Evolutionary conservation across 768 basidiomycete genomes (phyloP).

Genomic region (Paxillus rubicundulus): DNA sequence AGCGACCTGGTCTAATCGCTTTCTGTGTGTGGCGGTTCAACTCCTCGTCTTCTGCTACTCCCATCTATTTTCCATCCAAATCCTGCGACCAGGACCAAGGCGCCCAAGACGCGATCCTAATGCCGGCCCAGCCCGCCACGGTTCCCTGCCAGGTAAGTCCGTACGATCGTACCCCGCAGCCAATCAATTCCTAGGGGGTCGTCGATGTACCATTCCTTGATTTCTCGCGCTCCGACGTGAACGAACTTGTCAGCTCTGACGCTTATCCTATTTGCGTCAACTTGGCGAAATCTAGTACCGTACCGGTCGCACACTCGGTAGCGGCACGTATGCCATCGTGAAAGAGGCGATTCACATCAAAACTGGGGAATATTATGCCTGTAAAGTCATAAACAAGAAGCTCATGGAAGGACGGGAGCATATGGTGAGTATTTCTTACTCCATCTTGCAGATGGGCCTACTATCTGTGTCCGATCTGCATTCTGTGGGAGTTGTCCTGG

Average conservation of each 20-base stretch:
- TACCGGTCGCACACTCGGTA: slow-evolving; percentile 84
- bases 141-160: slow-evolving; percentile 47
- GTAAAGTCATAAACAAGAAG: slow-evolving; percentile 99
- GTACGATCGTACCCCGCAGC: not conserved
- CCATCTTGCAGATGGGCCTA: slow-evolving; percentile 7
- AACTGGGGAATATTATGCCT: slow-evolving; percentile 92
- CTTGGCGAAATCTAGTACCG: slow-evolving; percentile 55
- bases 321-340: slow-evolving; percentile 93
- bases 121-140: slow-evolving; percentile 35
- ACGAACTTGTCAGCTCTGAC: slow-evolving; percentile 6
- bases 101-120: slow-evolving; percentile 11
- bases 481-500: slow-evolving; percentile 1
- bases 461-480: not conserved
- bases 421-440: slow-evolving; percentile 62
- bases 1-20: slow-evolving; percentile 3
- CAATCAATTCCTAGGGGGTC: not conserved
- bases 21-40: not conserved
- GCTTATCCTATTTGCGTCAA: not conserved
- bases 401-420: slow-evolving; percentile 97
- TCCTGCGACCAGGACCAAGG: slow-evolving; percentile 16
- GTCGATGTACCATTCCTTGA: not conserved
- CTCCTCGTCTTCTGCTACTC: slow-evolving; percentile 1
- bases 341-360: slow-evolving; percentile 95
- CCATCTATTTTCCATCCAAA: slow-evolving; percentile 6
- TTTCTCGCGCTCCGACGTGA: not conserved